These are phyloP conservation scores for Nakazawaea ambrosiae DNA, from an alignment of 805 yeast species.

Conservation along the genomic window DNA sequence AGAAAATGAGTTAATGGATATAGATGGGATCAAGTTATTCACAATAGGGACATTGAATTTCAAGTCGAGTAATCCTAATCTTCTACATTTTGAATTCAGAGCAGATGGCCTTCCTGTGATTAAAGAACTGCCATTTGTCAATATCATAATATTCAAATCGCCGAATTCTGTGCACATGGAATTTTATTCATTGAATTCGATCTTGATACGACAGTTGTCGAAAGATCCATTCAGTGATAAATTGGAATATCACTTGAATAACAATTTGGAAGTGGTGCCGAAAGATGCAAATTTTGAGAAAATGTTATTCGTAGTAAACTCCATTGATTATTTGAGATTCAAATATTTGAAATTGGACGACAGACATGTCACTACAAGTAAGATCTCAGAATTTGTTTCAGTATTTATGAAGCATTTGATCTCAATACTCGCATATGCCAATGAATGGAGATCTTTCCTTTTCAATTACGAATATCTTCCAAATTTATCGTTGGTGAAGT, in stretches of 20 bases:
- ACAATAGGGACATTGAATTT: slow-evolving; percentile 22
- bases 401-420: neutral
- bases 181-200: slow-evolving; percentile 64
- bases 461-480: slow-evolving; percentile 23
- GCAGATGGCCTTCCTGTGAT: slow-evolving; percentile 15
- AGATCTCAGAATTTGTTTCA: neutral
- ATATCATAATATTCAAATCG: slow-evolving; percentile 51
- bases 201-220: slow-evolving; percentile 26
- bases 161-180: slow-evolving; percentile 70
- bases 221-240: slow-evolving; percentile 18
- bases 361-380: neutral
- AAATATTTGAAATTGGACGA: slow-evolving; percentile 1
- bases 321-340: slow-evolving; percentile 8
- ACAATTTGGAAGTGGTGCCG: neutral
- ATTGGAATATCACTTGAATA: slow-evolving; percentile 11
- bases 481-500: slow-evolving; percentile 23
- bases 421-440: too few relatives aligned
- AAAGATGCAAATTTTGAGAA: slow-evolving; percentile 3
- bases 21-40: slow-evolving; percentile 17
- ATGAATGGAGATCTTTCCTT: slow-evolving; percentile 5
- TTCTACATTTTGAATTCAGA: neutral
- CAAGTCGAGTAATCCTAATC: slow-evolving; percentile 11
- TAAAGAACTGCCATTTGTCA: slow-evolving; percentile 12
- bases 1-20: slow-evolving; percentile 2
- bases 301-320: slow-evolving; percentile 9